Evolutionary conservation across 2,329 filamentous ascomycete species (phyloP).

Genomic region (Gremmenia infestans): DNA sequence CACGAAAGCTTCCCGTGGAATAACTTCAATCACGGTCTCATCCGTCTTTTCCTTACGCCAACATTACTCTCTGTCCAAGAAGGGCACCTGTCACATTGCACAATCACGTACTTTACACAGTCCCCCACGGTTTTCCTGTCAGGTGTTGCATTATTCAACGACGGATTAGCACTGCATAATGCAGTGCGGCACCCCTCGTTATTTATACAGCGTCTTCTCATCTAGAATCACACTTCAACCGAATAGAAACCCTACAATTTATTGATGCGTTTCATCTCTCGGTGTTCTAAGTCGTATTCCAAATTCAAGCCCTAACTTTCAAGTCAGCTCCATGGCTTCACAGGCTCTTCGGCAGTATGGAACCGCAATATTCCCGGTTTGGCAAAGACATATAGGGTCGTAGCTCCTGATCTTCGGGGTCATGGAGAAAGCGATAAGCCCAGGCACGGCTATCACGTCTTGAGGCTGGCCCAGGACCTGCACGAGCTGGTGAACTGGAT

Average conservation of each 20-base stretch:
- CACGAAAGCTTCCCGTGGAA: neutral
- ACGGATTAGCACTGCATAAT: too few relatives aligned
- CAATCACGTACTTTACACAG: too few relatives aligned
- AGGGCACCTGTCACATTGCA: too few relatives aligned
- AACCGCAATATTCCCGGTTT: conserved; percentile 27
- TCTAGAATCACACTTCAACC: too few relatives aligned
- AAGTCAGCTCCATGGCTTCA: conserved; percentile 32
- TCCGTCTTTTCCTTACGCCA: too few relatives aligned
- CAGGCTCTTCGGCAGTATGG: conserved; percentile 29
- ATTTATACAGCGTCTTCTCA: too few relatives aligned
- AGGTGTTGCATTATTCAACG: too few relatives aligned
- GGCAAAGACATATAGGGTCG: conserved; percentile 20
- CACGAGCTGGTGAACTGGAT: conserved; percentile 19
- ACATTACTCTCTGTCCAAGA: too few relatives aligned
- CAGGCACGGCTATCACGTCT: conserved; percentile 29
- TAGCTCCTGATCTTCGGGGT: conserved; percentile 29
- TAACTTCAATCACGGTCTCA: neutral
- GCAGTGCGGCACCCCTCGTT: too few relatives aligned
- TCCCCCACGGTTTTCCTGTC: too few relatives aligned
- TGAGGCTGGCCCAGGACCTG: conserved; percentile 28
- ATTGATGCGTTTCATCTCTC: neutral
- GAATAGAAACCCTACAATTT: too few relatives aligned
- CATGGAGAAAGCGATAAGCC: conserved; percentile 27
- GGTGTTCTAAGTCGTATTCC: too few relatives aligned
- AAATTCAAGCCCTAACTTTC: neutral